Conservation (phyloP, 2,329 filamentous ascomycete genomes). For the Xylaria sp. region DNA sequence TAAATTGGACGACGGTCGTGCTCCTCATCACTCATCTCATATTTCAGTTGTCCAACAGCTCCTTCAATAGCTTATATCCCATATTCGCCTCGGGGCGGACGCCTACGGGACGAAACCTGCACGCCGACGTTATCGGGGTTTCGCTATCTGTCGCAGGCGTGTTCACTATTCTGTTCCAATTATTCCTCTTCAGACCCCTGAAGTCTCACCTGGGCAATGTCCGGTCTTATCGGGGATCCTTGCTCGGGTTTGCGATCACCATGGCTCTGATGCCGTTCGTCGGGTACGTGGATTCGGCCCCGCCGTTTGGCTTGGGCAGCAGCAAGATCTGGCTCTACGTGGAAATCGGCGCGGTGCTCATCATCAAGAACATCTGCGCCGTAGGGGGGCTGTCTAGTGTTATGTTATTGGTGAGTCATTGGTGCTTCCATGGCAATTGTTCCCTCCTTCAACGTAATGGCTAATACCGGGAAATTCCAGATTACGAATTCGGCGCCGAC, state of each 20-base stretch:
- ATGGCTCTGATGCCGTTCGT: constrained; percentile 91
- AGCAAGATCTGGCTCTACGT: constrained; percentile 74
- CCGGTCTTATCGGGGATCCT: constrained; percentile 75
- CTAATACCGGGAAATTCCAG: constrained; percentile 40
- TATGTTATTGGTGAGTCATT: constrained; percentile 78
- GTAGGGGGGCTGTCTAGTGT: constrained; percentile 90
- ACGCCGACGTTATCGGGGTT: constrained; percentile 80
- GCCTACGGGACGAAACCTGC: constrained; percentile 76
- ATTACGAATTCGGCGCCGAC: constrained; percentile 93
- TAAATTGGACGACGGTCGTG: constrained; percentile 80
- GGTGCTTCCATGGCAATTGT: neutral
- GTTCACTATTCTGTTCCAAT: constrained; percentile 87
- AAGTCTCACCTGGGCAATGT: constrained; percentile 83
- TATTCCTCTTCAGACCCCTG: constrained; percentile 79
- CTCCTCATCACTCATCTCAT: constrained; percentile 86
- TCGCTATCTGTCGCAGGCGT: constrained; percentile 82
- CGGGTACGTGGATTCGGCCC: constrained; percentile 68
- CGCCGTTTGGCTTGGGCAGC: constrained; percentile 59
- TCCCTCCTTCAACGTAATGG: neutral
- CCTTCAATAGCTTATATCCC: constrained; percentile 92
- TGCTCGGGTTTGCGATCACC: constrained; percentile 78
- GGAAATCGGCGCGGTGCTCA: constrained; percentile 78
- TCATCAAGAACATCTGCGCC: constrained; percentile 87
- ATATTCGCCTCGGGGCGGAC: constrained; percentile 80
- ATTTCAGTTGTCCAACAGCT: constrained; percentile 92